These are phyloP conservation scores for Sphaceloma murrayae DNA, from an alignment of 2,329 filamentous ascomycete species.

Conservation along the genomic window DNA sequence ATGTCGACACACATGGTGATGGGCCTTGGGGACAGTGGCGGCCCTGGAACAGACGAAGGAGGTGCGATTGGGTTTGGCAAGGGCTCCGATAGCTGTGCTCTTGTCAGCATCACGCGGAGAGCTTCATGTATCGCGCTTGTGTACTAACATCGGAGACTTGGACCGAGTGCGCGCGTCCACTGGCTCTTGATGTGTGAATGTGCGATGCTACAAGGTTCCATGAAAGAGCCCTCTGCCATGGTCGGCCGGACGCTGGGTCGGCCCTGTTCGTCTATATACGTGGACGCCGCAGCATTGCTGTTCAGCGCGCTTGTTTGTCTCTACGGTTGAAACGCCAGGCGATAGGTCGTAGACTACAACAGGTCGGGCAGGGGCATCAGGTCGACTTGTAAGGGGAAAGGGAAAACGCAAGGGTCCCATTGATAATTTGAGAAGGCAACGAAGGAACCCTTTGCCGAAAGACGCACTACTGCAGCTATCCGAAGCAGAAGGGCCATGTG, in stretches of 20 bases:
- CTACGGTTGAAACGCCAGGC: conserved; percentile 6
- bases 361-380: conserved; percentile 7
- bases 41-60: neutral
- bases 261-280: neutral
- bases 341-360: neutral
- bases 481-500: conserved; percentile 9
- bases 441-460: conserved; percentile 9
- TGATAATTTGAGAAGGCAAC: conserved; percentile 11
- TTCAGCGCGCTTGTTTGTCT: conserved; percentile 15
- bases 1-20: conserved; percentile 11
- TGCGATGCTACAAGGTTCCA: conserved; percentile 4
- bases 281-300: conserved; percentile 6
- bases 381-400: conserved; percentile 6
- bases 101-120: conserved; percentile 6
- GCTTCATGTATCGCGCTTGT: neutral
- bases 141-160: too few species aligned
- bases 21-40: neutral
- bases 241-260: neutral
- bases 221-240: conserved; percentile 10
- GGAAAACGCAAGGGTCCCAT: conserved; percentile 12
- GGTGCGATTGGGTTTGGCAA: conserved; percentile 2
- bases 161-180: too few species aligned
- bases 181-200: neutral
- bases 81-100: neutral
- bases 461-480: conserved; percentile 10